Evolutionary conservation across 192 early-diverging fungal species (phyloP).

Genomic region (Entomortierella chlamydospora): DNA sequence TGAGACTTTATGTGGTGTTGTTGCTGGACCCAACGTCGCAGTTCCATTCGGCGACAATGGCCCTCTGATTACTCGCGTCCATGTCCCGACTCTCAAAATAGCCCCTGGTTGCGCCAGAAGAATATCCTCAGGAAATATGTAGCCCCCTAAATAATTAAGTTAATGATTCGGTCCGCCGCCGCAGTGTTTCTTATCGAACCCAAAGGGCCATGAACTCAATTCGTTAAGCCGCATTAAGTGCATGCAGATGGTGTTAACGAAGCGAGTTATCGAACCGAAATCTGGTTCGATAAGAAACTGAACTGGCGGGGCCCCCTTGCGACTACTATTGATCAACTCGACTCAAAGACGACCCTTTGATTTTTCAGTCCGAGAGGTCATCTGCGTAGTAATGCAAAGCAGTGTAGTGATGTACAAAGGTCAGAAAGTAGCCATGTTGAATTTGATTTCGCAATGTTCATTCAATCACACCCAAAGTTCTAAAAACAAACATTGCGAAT

Average conservation of each 20-base stretch:
- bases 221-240: too few species aligned
- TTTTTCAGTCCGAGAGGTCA: conserved; percentile 13
- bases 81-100: conserved; percentile 28
- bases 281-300: too few species aligned
- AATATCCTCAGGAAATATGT: conserved; percentile 21
- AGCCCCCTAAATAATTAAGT: too few species aligned
- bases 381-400: conserved; percentile 11
- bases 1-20: too few species aligned
- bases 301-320: conserved; percentile 30
- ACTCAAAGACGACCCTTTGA: conserved; percentile 22
- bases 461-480: conserved; percentile 26
- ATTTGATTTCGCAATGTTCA: conserved; percentile 21
- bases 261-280: too few species aligned
- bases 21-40: too few species aligned
- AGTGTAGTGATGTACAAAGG: conserved; percentile 17
- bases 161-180: too few species aligned
- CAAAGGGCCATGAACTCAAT: too few species aligned
- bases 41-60: conserved; percentile 15
- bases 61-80: conserved; percentile 13
- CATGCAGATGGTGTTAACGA: too few species aligned
- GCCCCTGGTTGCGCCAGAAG: conserved; percentile 10
- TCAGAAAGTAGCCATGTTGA: conserved; percentile 18
- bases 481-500: conserved; percentile 27
- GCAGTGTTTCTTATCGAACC: too few species aligned
- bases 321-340: conserved; percentile 8